Percentiles rank a stretch among this genome's conserved stretches.
phyloP scores from a whole-genome alignment of 1,139 yeast species.

The Hansenula lynferdii region DNA sequence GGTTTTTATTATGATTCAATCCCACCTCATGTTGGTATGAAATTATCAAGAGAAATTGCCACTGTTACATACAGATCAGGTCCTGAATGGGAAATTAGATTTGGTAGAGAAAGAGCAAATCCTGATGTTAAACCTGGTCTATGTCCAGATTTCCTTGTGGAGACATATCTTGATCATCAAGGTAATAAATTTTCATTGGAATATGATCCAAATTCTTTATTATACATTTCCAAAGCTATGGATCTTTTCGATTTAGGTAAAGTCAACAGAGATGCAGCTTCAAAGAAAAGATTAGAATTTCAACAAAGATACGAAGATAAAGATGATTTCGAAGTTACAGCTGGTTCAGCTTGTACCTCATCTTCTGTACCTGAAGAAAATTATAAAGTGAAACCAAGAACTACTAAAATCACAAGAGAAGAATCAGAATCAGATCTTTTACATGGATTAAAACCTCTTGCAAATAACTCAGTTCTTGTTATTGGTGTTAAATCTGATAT shows the following conservation, averaged over 20 bases:
- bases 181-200: conserved; percentile 92
- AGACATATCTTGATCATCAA: conserved; percentile 89
- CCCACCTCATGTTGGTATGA: conserved; percentile 96
- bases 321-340: conserved; percentile 22
- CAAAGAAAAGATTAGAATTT: conserved; percentile 34
- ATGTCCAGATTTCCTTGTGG: conserved; percentile 90
- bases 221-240: conserved; percentile 91
- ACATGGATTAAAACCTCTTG: conserved; percentile 59
- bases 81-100: conserved; percentile 94
- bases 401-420: conserved; percentile 35
- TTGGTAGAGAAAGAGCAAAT: conserved; percentile 85
- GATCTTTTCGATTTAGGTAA: conserved; percentile 83
- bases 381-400: conserved; percentile 14
- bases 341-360: conserved; percentile 5
- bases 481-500: conserved; percentile 92
- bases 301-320: conserved; percentile 26
- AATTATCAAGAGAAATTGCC: conserved; percentile 87
- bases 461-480: conserved; percentile 65
- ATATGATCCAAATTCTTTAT: conserved; percentile 85
- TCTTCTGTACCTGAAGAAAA: conserved; percentile 20
- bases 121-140: conserved; percentile 77
- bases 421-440: conserved; percentile 57
- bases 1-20: conserved; percentile 77
- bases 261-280: conserved; percentile 40
- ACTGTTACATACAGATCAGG: conserved; percentile 94